A percentile compares a stretch with the other conserved stretches of the same genome.
Conservation (phyloP, 2,329 filamentous ascomycete species). For the Alternaria metachromatica region DNA sequence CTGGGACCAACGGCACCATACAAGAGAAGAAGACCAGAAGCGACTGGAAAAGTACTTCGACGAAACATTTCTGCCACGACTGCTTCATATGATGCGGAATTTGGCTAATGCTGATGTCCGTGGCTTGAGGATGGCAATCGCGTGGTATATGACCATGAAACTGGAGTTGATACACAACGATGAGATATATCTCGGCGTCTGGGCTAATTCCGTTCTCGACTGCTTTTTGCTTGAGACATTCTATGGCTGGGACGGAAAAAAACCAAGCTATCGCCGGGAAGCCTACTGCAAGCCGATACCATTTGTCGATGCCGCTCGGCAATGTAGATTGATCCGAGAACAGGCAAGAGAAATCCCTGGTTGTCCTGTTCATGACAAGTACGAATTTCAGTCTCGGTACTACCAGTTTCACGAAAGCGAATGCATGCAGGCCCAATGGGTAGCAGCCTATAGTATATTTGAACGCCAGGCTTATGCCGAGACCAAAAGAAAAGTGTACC, state of each 20-base stretch:
- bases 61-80: background rate
- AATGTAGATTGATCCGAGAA: background rate
- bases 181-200: no score
- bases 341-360: background rate
- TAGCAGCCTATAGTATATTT: background rate
- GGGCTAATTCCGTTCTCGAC: no score
- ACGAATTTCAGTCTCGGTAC: background rate
- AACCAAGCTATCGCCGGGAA: background rate
- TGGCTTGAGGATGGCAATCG: background rate
- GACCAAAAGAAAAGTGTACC: background rate
- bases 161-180: background rate
- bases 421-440: no score
- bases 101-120: background rate
- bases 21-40: no score
- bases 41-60: background rate
- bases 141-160: background rate
- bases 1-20: no score
- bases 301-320: background rate
- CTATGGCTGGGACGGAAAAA: background rate
- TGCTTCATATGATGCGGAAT: background rate
- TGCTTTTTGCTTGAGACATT: background rate
- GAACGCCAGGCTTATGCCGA: background rate
- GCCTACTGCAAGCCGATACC: background rate
- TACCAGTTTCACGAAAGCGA: no score
- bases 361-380: background rate